phyloP scores from a whole-genome alignment of 345 rosid genomes.

The Balakata baccata region DNA sequence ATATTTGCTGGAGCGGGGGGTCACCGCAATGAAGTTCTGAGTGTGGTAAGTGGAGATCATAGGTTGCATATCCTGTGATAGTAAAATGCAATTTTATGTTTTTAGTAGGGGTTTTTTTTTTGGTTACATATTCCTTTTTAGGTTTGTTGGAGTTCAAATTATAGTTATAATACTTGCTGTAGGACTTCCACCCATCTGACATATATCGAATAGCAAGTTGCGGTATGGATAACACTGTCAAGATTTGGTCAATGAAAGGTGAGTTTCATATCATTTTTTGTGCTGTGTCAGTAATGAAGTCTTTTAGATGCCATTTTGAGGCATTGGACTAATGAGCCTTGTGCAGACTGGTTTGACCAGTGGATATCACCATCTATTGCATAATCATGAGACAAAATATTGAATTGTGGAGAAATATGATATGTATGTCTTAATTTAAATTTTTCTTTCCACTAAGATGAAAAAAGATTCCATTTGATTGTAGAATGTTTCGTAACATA shows the following conservation, averaged over 20 bases:
- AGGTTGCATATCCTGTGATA: not conserved
- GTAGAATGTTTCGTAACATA: not conserved
- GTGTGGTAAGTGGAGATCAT: slow-evolving; percentile 70
- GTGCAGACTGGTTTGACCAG: not conserved
- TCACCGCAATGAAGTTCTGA: slow-evolving; percentile 93
- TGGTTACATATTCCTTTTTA: not conserved
- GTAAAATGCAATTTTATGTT: no score
- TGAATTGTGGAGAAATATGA: not conserved
- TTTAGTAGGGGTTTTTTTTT: no score
- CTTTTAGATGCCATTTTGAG: not conserved
- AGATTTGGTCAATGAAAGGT: slow-evolving; percentile 99
- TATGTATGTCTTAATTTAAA: not conserved
- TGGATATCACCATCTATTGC: not conserved
- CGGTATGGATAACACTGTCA: slow-evolving; percentile 93
- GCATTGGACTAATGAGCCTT: not conserved
- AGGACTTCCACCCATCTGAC: slow-evolving; percentile 96
- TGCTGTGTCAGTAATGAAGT: not conserved
- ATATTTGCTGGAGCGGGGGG: slow-evolving; percentile 98
- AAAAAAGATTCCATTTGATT: not conserved
- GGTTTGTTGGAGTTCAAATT: not conserved
- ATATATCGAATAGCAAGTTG: slow-evolving; percentile 84
- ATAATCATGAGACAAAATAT: not conserved
- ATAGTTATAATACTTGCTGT: slow-evolving; percentile 21
- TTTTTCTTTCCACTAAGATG: not conserved
- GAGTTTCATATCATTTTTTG: slow-evolving; percentile 2